Percentiles rank a stretch among this genome's conserved stretches.
These are phyloP conservation scores for Podila clonocystis DNA, from an alignment of 192 early-diverging fungal species.

Conservation along the genomic window DNA sequence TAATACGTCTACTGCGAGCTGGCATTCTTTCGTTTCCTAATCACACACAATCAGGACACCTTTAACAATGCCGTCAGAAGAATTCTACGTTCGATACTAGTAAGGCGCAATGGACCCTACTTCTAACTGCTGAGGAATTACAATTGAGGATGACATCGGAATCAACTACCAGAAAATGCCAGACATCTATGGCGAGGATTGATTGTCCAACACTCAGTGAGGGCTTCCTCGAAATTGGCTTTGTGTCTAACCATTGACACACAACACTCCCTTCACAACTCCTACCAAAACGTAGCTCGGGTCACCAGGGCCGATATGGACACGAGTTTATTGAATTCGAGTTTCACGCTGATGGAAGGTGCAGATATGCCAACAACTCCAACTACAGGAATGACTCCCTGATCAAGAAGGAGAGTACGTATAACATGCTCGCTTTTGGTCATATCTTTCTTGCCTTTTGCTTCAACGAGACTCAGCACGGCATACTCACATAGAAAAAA, in stretches of 20 bases:
- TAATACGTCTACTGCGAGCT: too few species aligned
- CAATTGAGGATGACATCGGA: too few species aligned
- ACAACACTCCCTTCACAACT: neutral
- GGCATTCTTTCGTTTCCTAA: neutral
- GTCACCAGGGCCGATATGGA: slow-evolving; percentile 94
- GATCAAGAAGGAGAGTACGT: slow-evolving; percentile 90
- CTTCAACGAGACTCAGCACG: too few species aligned
- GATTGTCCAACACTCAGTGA: neutral
- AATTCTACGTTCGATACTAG: slow-evolving; percentile 56
- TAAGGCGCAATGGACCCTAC: slow-evolving; percentile 6
- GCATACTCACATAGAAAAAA: too few species aligned
- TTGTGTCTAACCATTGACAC: neutral
- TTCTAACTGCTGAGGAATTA: neutral
- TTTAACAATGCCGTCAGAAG: slow-evolving; percentile 46
- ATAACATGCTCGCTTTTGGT: neutral
- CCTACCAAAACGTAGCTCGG: slow-evolving; percentile 63
- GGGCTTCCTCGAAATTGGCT: neutral
- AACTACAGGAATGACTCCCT: slow-evolving; percentile 98
- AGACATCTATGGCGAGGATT: too few species aligned
- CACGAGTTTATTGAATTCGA: slow-evolving; percentile 99
- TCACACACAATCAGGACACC: neutral
- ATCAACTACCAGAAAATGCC: too few species aligned
- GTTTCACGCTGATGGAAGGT: slow-evolving; percentile 84
- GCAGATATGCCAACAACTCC: slow-evolving; percentile 97
- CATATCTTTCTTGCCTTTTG: neutral